Evolutionary conservation across 2,329 filamentous ascomycete species (phyloP).

Genomic region (Chaetoscypha palmicola): DNA sequence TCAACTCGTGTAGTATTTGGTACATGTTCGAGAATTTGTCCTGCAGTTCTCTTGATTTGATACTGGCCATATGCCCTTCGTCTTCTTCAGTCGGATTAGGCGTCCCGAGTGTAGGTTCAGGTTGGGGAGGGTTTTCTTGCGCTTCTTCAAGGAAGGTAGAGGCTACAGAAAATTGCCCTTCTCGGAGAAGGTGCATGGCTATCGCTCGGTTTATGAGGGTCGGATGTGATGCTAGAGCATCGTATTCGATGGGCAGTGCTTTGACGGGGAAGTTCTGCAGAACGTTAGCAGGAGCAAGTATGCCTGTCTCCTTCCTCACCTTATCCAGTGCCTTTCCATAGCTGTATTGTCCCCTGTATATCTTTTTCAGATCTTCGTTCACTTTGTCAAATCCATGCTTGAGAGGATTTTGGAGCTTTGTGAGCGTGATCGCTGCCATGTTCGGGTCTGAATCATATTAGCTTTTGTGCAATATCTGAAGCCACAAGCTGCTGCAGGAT

Average conservation of each 20-base stretch:
- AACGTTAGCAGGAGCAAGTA: slow-evolving; percentile 5
- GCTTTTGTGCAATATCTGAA: no score
- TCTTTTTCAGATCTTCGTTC: slow-evolving; percentile 73
- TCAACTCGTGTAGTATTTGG: slow-evolving; percentile 72
- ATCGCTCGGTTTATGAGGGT: slow-evolving; percentile 85
- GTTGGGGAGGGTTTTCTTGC: slow-evolving; percentile 38
- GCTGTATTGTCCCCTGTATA: slow-evolving; percentile 73
- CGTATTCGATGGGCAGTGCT: slow-evolving; percentile 69
- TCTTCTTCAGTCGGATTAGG: slow-evolving; percentile 30
- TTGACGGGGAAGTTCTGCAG: slow-evolving; percentile 36
- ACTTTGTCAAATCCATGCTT: slow-evolving; percentile 75
- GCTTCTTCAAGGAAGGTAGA: slow-evolving; percentile 76
- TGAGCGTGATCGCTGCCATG: slow-evolving; percentile 65
- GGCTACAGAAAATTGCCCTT: slow-evolving; percentile 87
- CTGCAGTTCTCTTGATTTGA: slow-evolving; percentile 64
- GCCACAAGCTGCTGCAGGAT: no score
- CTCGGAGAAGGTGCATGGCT: slow-evolving; percentile 90
- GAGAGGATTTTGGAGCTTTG: slow-evolving; percentile 78
- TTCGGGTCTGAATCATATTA: slow-evolving; percentile 50
- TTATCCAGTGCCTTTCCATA: slow-evolving; percentile 83
- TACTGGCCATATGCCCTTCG: slow-evolving; percentile 42
- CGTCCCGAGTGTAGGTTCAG: slow-evolving; percentile 28
- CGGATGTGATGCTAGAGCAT: slow-evolving; percentile 69
- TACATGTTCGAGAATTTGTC: slow-evolving; percentile 86
- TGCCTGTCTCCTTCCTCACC: slow-evolving; percentile 38